phyloP scores from a whole-genome alignment of 768 basidiomycete genomes.

The Tylopilus balloui region DNA sequence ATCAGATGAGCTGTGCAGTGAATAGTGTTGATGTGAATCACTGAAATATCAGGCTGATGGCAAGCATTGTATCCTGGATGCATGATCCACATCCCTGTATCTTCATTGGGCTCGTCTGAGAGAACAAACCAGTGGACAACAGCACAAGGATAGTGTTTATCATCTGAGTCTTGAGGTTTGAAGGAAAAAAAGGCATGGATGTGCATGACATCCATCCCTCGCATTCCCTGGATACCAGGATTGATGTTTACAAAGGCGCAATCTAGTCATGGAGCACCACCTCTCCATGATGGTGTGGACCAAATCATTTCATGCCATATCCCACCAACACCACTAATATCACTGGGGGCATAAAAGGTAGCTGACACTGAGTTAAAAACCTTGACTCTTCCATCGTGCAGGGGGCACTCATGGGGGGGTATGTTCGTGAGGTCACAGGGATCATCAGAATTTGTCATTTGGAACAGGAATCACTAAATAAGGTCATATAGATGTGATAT shows the following conservation, averaged over 20 bases:
- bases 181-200: background rate
- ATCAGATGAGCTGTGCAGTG: background rate
- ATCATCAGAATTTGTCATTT: background rate
- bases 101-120: background rate
- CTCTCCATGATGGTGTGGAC: background rate
- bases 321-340: background rate
- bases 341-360: background rate
- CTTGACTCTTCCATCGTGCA: background rate
- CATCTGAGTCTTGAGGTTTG: background rate
- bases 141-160: background rate
- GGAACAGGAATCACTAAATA: background rate
- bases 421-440: background rate
- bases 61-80: background rate
- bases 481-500: background rate
- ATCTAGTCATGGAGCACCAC: background rate
- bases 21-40: background rate
- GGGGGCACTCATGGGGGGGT: background rate
- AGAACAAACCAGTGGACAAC: background rate
- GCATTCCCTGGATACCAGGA: background rate
- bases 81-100: background rate
- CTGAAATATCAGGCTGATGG: background rate
- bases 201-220: background rate
- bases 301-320: background rate
- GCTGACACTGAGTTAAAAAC: background rate
- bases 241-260: background rate